Base-by-base conservation (phyloP, 2,329 filamentous ascomycete genomes). In the Fusarium kyushuense region DNA sequence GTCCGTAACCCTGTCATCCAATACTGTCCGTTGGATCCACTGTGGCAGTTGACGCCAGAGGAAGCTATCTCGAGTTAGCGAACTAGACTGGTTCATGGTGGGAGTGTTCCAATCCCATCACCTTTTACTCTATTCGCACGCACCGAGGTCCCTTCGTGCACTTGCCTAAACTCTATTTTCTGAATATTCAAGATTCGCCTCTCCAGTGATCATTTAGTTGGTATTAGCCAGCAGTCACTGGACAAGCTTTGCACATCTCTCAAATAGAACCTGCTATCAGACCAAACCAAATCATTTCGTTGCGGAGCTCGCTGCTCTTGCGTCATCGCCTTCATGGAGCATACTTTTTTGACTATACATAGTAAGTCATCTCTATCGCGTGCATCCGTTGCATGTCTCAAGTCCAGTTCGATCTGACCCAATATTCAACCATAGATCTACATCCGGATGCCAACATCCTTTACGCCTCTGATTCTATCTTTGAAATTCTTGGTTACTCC, bases 311-410 rank as follows among this genome's bases (percentile, higher is more conserved):
- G 60, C 57, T 65, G 61, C 67, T 72, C 40, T 58, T 48, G 58
- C 61, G 25, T 43, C 58, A 17, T 62, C 46, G 48, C 51, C 54
- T 56, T 55, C 47, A 92, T 93, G 92, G 92, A 94, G 80, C 91
- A 91, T 71, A 96, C 93, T 32, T 96, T 96, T 81, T 96, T 96
- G 82, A 94, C 92, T 71, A 96, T 96, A 76, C 93, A 96, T 77
- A 93, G 93, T 92, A 81, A 82, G 89, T 83, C 41, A 65, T 59
- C 36, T 43, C 33, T 49, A 14, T 21, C n/a, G 10, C 23, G 33
- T n/a, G n/a, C 25, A 12, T 16, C 12, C 16, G n/a, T 19, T n/a
- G 16, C 21, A 45, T 27, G n/a, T 19, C 43, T 23, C n/a, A 19
- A 32, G 9, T 13, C 23, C 42, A 48, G 23, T 17, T 23, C 14